Base-by-base conservation (phyloP, 768 basidiomycete species). In the Tylopilus rubrobrunneus region DNA sequence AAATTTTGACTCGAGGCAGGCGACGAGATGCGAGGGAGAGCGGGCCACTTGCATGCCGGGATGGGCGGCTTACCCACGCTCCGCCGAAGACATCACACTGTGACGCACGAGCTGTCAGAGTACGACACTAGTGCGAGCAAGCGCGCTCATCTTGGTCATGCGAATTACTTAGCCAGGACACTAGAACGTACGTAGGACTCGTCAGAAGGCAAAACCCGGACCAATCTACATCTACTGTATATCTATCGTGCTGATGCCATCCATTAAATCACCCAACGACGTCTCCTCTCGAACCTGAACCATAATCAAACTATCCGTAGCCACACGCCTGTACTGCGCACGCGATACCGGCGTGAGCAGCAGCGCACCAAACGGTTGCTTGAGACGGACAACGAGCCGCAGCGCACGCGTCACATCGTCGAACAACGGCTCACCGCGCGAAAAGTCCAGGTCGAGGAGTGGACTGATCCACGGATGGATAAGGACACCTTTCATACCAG, bases 401-500 rank as follows among this genome's bases (percentile, higher is more conserved):
- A 51, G 29, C 21, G 44, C 49, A 0, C 14, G 49, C 7, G 31
- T 41, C 5, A 10, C 7, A 10, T 28, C 10, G 21, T 55, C 44
- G 1, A 50, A 12, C 23, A 25, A 25, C 2, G 7, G 21, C 36
- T 2, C 2, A 31, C 25, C 25, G 25, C 19, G 3, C 14, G 42
- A 23, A 10, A 39, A 45, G 8, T 50, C 44, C 6, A 47, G 41
- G n/a, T 48, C 52, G 5, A 52, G 52, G 6, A 56, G 25, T 17
- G 47, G 25, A 15, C 27, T 11, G 23, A 56, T 46, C 56, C 53
- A 55, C 1, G 56, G 56, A 40, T 29, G 28, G 27, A 45, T 8
- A 17, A 29, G 27, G 17, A 0, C 2, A 27, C 37, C 11, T 43
- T 21, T 19, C 9, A 25, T 3, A 25, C 19, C 36, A 11, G 40